A percentile compares a stretch with the other conserved stretches of the same genome.
phyloP scores from a whole-genome alignment of 306 rosid species.

The Vicia villosa region DNA sequence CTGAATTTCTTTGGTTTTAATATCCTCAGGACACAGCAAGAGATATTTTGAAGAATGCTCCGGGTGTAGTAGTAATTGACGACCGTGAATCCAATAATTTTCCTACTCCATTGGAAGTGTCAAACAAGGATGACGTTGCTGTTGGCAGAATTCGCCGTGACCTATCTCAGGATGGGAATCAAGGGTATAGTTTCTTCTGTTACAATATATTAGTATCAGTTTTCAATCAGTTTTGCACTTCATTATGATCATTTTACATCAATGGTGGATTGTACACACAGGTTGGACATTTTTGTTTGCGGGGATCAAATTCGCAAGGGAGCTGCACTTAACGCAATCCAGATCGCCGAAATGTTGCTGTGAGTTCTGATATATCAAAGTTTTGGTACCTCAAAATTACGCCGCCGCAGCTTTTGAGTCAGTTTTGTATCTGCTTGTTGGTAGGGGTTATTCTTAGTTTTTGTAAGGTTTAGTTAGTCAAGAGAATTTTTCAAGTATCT shows the following conservation, averaged over 20 bases:
- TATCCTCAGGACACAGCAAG: slow-evolving; percentile 70
- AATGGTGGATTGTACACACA: slow-evolving; percentile 41
- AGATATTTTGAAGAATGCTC: slow-evolving; percentile 77
- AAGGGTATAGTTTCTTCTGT: slow-evolving; percentile 55
- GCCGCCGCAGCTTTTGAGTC: slow-evolving; percentile 28
- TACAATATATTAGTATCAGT: not conserved
- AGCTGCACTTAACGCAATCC: slow-evolving; percentile 96
- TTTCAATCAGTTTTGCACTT: slow-evolving; percentile 9
- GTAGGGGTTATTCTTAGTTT: slow-evolving; percentile 17
- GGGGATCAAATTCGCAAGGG: slow-evolving; percentile 99
- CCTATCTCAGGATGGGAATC: slow-evolving; percentile 80
- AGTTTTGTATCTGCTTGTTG: slow-evolving; percentile 41
- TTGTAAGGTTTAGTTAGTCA: slow-evolving; percentile 28
- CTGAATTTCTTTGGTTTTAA: slow-evolving; percentile 27
- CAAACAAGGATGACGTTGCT: slow-evolving; percentile 90
- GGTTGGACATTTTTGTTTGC: slow-evolving; percentile 92
- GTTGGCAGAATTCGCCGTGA: slow-evolving; percentile 93
- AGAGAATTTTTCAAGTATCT: not conserved
- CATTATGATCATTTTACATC: slow-evolving; percentile 29
- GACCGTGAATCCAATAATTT: slow-evolving; percentile 75
- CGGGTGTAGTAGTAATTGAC: slow-evolving; percentile 89
- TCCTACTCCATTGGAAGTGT: slow-evolving; percentile 94
- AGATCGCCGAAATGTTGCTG: slow-evolving; percentile 92
- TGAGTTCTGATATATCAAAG: slow-evolving; percentile 39
- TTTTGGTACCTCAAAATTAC: slow-evolving; percentile 7